Percentiles rank a stretch among this genome's conserved stretches.
These are phyloP conservation scores for Pseudophaeomoniella oleicola DNA, from an alignment of 2,329 filamentous ascomycete genomes.

Conservation along the genomic window DNA sequence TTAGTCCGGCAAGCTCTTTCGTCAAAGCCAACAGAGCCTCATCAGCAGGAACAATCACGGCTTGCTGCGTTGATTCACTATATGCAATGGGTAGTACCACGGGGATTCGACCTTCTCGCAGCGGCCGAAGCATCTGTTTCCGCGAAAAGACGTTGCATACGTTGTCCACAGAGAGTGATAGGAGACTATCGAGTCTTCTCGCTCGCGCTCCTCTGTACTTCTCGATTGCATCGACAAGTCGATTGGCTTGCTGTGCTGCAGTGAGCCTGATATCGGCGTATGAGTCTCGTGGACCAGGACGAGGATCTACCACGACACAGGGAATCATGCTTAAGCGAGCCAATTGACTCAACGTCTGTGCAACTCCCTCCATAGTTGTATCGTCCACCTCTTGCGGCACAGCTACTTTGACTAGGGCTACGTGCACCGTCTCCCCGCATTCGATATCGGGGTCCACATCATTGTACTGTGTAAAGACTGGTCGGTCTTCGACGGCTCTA, in stretches of 20 bases:
- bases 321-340: slow-evolving; percentile 67
- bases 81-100: slow-evolving; percentile 55
- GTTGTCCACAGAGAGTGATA: slow-evolving; percentile 23
- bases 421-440: slow-evolving; percentile 43
- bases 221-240: slow-evolving; percentile 63
- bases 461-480: slow-evolving; percentile 41
- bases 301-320: slow-evolving; percentile 65
- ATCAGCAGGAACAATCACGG: slow-evolving; percentile 36
- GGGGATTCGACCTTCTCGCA: slow-evolving; percentile 55
- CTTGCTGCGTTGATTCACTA: slow-evolving; percentile 32
- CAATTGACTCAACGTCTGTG: slow-evolving; percentile 71
- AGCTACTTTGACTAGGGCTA: slow-evolving; percentile 76
- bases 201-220: slow-evolving; percentile 52
- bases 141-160: slow-evolving; percentile 24
- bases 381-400: slow-evolving; percentile 58
- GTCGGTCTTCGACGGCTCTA: slow-evolving; percentile 42
- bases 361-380: slow-evolving; percentile 56
- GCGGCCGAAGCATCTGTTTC: slow-evolving; percentile 46
- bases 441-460: slow-evolving; percentile 12
- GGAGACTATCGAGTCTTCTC: slow-evolving; percentile 48
- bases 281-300: slow-evolving; percentile 26
- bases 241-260: slow-evolving; percentile 50
- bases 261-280: slow-evolving; percentile 24
- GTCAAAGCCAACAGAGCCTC: slow-evolving; percentile 66
- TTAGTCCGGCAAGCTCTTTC: slow-evolving; percentile 57